Evolutionary conservation across 2,329 filamentous ascomycete species (phyloP).

Genomic region (Pseudocercospora pini-densiflorae): DNA sequence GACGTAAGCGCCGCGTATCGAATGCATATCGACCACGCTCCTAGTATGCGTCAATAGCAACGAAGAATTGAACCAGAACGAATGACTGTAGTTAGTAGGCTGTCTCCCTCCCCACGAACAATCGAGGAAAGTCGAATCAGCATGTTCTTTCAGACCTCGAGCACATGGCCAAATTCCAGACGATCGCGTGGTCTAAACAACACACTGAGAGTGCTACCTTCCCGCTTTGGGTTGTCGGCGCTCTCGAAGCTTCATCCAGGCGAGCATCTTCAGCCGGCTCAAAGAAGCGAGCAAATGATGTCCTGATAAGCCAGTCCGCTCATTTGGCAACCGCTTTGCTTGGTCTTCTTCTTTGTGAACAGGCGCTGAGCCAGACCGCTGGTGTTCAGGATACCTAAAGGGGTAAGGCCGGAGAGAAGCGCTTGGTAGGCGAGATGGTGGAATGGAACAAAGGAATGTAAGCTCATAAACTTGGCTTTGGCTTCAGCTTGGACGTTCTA

Average conservation of each 20-base stretch:
- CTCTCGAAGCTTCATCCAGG: background rate
- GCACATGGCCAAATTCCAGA: slow-evolving; percentile 17
- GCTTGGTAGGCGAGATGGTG: slow-evolving; percentile 12
- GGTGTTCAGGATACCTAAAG: background rate
- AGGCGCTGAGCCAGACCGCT: background rate
- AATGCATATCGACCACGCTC: slow-evolving; percentile 20
- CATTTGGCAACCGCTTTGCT: background rate
- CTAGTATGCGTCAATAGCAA: background rate
- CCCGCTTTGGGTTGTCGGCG: background rate
- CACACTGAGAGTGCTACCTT: background rate
- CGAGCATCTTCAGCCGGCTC: background rate
- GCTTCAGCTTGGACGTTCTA: background rate
- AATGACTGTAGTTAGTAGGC: slow-evolving; percentile 7
- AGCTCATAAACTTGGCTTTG: background rate
- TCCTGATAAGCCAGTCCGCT: background rate
- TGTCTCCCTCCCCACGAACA: background rate
- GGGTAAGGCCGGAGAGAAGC: background rate
- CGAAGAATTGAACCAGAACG: background rate
- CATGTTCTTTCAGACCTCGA: slow-evolving; percentile 3
- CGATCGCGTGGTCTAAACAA: slow-evolving; percentile 20
- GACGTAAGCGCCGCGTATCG: background rate
- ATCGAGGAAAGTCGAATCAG: background rate
- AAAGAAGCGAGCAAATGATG: slow-evolving; percentile 9
- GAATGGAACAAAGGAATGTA: slow-evolving; percentile 18
- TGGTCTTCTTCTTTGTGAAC: slow-evolving; percentile 1